Evolutionary conservation across 345 rosid species (phyloP), one percentile per base, ranked within the genome.

Genomic region (Streptanthus diversifolius): DNA sequence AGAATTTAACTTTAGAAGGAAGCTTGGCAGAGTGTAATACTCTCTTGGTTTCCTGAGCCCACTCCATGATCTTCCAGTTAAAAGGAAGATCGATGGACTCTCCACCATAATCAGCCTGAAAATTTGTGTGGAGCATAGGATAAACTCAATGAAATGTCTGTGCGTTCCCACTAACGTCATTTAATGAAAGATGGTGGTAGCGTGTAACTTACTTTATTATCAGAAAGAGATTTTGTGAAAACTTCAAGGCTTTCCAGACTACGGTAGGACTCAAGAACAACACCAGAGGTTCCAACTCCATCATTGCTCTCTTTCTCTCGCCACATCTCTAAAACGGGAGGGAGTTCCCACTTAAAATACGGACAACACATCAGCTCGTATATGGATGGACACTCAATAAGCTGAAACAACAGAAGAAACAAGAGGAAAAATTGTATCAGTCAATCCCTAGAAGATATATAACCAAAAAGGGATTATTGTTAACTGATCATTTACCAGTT

Each of bases 381-480:
- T 71, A 91, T 77, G 0, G 97, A 91, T 45, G 95, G 97, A 73
- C 97, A 91, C 75, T 91, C 97, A 33, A 91, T 91, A 75, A 91
- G 88, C 92, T 91, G 93, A 83, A 74, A 61, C 47, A 63, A 13
- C 22, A 52, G 13, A 60, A 25, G 40, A 27, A 35, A 36, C 2
- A 1, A 6, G 17, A n/a, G 15, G 22, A 21, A 4, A 3, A 25
- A 14, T 12, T 4, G 5, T 37, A 14, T 56, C 35, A 45, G 40
- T 3, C 2, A 21, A 39, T 37, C 35, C 5, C 14, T 1, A 58
- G 14, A 58, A 49, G 39, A 68, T 37, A 3, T 8, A 25, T 15
- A 15, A 40, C 25, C 32, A 53, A 52, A 52, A 52, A 3, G 25
- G 13, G 15, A 27, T 18, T 4, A 29, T 9, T 7, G 33, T 36